A percentile compares a stretch with the other conserved stretches of the same genome.
Conservation (phyloP, 2,329 filamentous ascomycete species). For the Hypoxylon sp. region DNA sequence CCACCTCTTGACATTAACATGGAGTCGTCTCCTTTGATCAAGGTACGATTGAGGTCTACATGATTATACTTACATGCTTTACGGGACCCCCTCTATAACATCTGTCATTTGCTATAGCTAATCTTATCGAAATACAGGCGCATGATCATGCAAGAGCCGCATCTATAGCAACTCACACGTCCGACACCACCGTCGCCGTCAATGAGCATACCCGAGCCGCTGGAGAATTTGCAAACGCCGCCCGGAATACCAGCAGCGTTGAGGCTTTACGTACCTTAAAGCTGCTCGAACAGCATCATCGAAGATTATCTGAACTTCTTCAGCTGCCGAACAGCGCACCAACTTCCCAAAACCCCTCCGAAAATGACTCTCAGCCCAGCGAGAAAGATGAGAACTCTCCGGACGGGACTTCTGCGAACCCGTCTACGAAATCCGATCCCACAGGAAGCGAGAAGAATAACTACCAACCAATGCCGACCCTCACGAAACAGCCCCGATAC, state of each 20-base stretch:
- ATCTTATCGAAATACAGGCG: slow-evolving; percentile 64
- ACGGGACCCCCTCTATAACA: neutral
- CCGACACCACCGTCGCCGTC: slow-evolving; percentile 82
- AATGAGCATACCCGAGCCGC: slow-evolving; percentile 91
- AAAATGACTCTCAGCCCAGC: slow-evolving; percentile 52
- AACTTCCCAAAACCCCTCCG: slow-evolving; percentile 52
- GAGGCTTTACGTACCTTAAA: slow-evolving; percentile 86
- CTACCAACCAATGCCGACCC: slow-evolving; percentile 50
- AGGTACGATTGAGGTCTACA: slow-evolving; percentile 59
- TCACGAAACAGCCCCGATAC: slow-evolving; percentile 61
- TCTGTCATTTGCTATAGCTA: slow-evolving; percentile 26
- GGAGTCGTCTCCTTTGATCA: slow-evolving; percentile 76
- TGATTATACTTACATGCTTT: neutral
- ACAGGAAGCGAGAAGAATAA: slow-evolving; percentile 43
- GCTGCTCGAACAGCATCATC: slow-evolving; percentile 89
- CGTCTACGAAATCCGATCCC: slow-evolving; percentile 43
- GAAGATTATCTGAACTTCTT: slow-evolving; percentile 83
- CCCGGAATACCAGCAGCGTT: slow-evolving; percentile 73
- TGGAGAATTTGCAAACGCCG: slow-evolving; percentile 86
- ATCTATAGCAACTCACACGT: slow-evolving; percentile 77
- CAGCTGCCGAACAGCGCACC: slow-evolving; percentile 73
- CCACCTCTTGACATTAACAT: slow-evolving; percentile 56
- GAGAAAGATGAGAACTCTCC: slow-evolving; percentile 52
- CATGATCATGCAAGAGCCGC: slow-evolving; percentile 91
- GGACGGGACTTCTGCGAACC: slow-evolving; percentile 42